A percentile compares a stretch with the other conserved stretches of the same genome.
phyloP scores from a whole-genome alignment of 495 filamentous ascomycete species.

The Terfezia boudieri region DNA sequence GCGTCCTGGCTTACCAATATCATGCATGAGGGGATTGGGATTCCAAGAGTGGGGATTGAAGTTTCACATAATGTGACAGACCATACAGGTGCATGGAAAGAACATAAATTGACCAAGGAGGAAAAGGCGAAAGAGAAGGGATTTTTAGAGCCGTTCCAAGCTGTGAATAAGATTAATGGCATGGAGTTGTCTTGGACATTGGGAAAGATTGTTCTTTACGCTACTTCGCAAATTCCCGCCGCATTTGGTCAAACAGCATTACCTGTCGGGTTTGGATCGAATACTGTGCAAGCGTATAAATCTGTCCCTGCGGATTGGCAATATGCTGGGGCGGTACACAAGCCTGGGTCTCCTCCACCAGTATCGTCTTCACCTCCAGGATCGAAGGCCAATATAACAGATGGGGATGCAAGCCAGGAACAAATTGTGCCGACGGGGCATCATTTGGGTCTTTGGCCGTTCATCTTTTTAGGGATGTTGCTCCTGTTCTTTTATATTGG shows the following conservation, averaged over 20 bases:
- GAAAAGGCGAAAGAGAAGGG: constrained; percentile 53
- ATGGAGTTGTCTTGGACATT: constrained; percentile 97
- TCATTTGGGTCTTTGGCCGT: too few species aligned
- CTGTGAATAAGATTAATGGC: constrained; percentile 75
- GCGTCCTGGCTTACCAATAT: constrained; percentile 94
- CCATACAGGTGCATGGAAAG: constrained; percentile 27
- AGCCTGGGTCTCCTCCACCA: constrained; percentile 6
- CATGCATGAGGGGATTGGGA: constrained; percentile 82
- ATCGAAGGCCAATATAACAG: too few species aligned
- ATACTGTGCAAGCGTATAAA: constrained; percentile 19
- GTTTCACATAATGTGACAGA: constrained; percentile 25
- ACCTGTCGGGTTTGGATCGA: constrained; percentile 82
- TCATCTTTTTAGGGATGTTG: constrained; percentile 55
- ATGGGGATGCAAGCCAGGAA: too few species aligned
- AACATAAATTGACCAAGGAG: constrained; percentile 31
- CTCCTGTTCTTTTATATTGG: constrained; percentile 42
- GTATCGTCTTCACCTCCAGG: background rate
- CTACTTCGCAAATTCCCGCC: constrained; percentile 52
- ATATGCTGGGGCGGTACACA: constrained; percentile 33
- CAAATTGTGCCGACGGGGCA: too few species aligned
- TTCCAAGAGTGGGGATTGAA: constrained; percentile 75
- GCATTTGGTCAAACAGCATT: constrained; percentile 26
- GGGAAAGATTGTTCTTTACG: constrained; percentile 95
- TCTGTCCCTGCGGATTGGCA: constrained; percentile 61
- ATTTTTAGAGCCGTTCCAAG: constrained; percentile 72